Base-by-base conservation (phyloP, 176 grass and related monocot genomes). In the Bromus sterilis region DNA sequence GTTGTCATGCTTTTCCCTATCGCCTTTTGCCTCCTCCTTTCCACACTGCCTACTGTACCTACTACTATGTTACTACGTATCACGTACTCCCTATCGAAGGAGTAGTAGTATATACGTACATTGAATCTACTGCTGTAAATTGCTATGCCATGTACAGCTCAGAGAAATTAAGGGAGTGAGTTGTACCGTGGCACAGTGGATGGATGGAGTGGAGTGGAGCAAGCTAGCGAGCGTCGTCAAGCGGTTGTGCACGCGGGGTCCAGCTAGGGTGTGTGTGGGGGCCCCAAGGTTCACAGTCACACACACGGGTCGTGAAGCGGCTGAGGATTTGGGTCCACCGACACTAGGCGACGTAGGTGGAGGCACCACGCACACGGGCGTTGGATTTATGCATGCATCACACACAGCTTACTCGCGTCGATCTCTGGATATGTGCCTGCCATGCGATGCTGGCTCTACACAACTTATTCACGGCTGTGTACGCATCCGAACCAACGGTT, bases 1-100 rank as follows among this genome's bases (percentile, higher is more conserved):
- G 68, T 90, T 89, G 77, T 94, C 94, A 94, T 72, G 69, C 74
- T 83, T 84, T 84, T 97, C 86, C 73, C 83, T 78, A 63, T 83
- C 67, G 56, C 63, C 57, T 75, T 80, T 78, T 64, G 74, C 21
- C 43, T 61, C 87, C 69, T 67, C 21, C 48, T 70, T 86, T 85
- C 84, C 60, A 79, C 81, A 70, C 85, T 64, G 9, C 11, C n/a
- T 71, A 65, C 57, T 68, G 63, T 74, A 66, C 68, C 15, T 44
- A 69, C 15, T 78, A 36, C n/a, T 57, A 36, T 83, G 61, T 48
- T 20, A 11, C 48, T 53, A 8, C 48, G 48, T 51, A 65, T 65
- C 31, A 65, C 14, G 1, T 28, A 30, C 4, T n/a, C n/a, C n/a
- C n/a, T n/a, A n/a, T n/a, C n/a, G n/a, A n/a, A n/a, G n/a, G 57